A percentile compares a stretch with the other conserved stretches of the same genome.
Evolutionary conservation across 202 grass and related monocot genomes (phyloP).

Genomic region (Tripidium arundinaceum): DNA sequence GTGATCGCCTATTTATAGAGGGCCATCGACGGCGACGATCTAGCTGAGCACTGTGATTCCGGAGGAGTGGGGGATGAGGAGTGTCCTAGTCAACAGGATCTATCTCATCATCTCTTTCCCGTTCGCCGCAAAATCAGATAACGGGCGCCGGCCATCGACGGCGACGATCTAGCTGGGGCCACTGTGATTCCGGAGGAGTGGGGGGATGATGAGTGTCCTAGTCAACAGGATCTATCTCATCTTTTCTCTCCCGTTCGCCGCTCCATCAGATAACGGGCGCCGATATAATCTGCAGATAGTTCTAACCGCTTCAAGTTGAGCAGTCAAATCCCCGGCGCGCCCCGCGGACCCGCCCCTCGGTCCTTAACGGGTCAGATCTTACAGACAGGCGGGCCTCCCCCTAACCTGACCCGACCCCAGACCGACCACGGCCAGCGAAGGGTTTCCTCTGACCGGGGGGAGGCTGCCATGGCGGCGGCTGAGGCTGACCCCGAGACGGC

Average conservation of each 20-base stretch:
- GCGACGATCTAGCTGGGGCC: no score
- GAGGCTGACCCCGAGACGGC: slow-evolving; percentile 1
- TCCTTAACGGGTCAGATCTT: not conserved
- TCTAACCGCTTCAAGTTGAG: not conserved
- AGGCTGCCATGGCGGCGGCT: slow-evolving; percentile 31
- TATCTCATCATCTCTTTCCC: no score
- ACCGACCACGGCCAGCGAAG: not conserved
- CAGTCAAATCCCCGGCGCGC: not conserved
- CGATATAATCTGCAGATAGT: not conserved
- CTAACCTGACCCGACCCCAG: not conserved
- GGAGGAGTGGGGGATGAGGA: no score
- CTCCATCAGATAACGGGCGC: not conserved
- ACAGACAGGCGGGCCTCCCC: not conserved
- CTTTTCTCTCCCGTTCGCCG: not conserved
- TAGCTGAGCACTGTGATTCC: no score
- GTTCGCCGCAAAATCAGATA: no score
- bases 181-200: not conserved
- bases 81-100: no score
- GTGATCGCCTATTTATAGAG: no score
- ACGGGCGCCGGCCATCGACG: no score
- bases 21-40: not conserved
- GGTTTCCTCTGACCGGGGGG: slow-evolving; percentile 2
- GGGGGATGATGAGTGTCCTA: slow-evolving; percentile 24
- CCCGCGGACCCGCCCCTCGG: not conserved
- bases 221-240: slow-evolving; percentile 30